These are phyloP conservation scores for Apiospora koreana DNA, from an alignment of 2,329 filamentous ascomycete genomes.

Conservation along the genomic window DNA sequence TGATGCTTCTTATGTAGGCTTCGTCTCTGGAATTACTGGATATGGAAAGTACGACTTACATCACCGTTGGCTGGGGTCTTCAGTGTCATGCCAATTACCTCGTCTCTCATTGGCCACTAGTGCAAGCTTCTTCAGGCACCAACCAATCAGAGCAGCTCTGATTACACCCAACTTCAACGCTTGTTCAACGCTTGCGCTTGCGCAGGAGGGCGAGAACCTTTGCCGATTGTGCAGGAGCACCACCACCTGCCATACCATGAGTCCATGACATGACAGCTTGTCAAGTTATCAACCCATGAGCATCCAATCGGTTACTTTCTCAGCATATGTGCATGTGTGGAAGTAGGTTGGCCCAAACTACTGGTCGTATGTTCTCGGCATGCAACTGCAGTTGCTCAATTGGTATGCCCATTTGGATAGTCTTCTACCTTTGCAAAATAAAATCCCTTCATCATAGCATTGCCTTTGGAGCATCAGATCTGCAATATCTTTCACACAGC, in stretches of 20 bases:
- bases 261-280: neutral
- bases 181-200: neutral
- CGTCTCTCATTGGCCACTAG: neutral
- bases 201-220: neutral
- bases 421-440: too few relatives aligned
- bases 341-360: neutral
- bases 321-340: too few relatives aligned
- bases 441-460: too few relatives aligned
- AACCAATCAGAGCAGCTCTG: neutral
- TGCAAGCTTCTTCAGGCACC: neutral
- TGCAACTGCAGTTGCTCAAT: neutral
- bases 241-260: too few relatives aligned
- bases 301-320: neutral
- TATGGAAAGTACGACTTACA: slow-evolving; percentile 10
- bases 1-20: neutral
- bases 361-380: neutral
- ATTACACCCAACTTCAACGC: slow-evolving; percentile 7
- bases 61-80: neutral
- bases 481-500: too few relatives aligned
- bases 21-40: neutral
- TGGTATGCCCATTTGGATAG: neutral
- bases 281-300: neutral
- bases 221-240: neutral
- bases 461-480: too few relatives aligned
- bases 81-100: slow-evolving; percentile 9